Evolutionary conservation across 164 flowering plant species (phyloP).

Genomic region (Euptelea pleiosperma): DNA sequence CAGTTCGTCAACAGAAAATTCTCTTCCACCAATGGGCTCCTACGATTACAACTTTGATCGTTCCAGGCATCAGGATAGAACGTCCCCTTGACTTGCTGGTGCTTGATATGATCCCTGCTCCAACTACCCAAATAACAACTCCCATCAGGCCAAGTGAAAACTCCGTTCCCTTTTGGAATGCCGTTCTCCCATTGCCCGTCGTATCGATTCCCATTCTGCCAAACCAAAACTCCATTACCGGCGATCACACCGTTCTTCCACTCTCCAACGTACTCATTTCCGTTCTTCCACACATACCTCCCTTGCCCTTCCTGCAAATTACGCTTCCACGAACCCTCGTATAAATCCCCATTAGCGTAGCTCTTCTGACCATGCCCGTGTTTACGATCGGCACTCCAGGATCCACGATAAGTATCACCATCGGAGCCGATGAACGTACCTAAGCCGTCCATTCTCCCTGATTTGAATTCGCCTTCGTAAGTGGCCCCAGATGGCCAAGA

Average conservation of each 20-base stretch:
- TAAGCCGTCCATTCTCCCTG: slow-evolving; percentile 69
- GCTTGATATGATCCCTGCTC: slow-evolving; percentile 62
- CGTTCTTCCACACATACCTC: slow-evolving; percentile 61
- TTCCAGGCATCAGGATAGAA: no score
- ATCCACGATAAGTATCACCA: slow-evolving; percentile 67
- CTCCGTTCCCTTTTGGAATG: slow-evolving; percentile 52
- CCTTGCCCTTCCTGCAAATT: slow-evolving; percentile 71
- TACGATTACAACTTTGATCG: no score
- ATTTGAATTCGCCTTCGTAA: slow-evolving; percentile 65
- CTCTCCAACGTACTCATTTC: slow-evolving; percentile 75
- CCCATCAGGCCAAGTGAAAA: slow-evolving; percentile 56
- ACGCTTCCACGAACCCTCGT: slow-evolving; percentile 57
- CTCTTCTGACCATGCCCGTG: slow-evolving; percentile 62
- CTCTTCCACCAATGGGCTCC: no score
- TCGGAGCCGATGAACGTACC: slow-evolving; percentile 67
- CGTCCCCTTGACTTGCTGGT: slow-evolving; percentile 31
- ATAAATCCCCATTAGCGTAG: slow-evolving; percentile 64
- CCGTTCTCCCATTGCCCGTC: slow-evolving; percentile 69
- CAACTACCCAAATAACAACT: slow-evolving; percentile 55
- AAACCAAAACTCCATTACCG: no score
- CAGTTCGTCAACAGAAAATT: no score
- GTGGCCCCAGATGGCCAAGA: no score
- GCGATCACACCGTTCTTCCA: no score
- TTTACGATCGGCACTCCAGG: slow-evolving; percentile 57
- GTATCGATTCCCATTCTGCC: no score